Evolutionary conservation across 768 basidiomycete species (phyloP), one percentile per base, ranked within the genome.

Genomic region (Rossbeevera mucosa): DNA sequence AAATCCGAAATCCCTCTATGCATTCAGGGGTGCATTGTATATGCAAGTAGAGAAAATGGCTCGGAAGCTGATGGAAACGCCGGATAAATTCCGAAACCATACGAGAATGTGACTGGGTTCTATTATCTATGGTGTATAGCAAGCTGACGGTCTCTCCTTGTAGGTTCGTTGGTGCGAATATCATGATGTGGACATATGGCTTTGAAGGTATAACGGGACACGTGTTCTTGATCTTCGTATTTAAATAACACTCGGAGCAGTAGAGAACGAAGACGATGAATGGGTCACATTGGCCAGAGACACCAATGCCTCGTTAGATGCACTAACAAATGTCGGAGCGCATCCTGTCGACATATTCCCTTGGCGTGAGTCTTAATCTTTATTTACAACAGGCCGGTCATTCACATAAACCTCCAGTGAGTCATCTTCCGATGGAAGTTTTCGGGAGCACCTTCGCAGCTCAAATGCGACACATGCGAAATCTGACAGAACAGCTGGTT

Each of bases 271-370:
- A 11, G 36, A 40, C 14, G 50, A 51, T 24, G 26, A 46, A 29
- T 51, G 50, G 50, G 28, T 51, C 18, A 51, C 38, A 29, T 40
- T 51, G 16, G 50, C 50, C 21, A n/a, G 50, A 9, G 50, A 51
- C 21, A 21, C 50, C 20, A 51, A 51, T 16, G 44, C 50, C 3
- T 51, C 50, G 20, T 40, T 51, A 9, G 50, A 46, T 8, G 50
- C 44, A n/a, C 20, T 51, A 16, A 40, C 36, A 3, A 51, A 51
- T 11, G 50, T 51, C 26, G 50, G 50, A 21, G 50, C 50, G 9
- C 50, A 51, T 46, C 50, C 50, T 29, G 50, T 51, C 20, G 50
- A 51, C 26, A 45, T 51, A 38, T 51, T 51, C 26, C 50, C 50
- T 46, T 51, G 51, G 44, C 26, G 51, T 51, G n/a, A 12, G 44